Conservation (phyloP, 306 rosid genomes). For the Castanea crenata region DNA sequence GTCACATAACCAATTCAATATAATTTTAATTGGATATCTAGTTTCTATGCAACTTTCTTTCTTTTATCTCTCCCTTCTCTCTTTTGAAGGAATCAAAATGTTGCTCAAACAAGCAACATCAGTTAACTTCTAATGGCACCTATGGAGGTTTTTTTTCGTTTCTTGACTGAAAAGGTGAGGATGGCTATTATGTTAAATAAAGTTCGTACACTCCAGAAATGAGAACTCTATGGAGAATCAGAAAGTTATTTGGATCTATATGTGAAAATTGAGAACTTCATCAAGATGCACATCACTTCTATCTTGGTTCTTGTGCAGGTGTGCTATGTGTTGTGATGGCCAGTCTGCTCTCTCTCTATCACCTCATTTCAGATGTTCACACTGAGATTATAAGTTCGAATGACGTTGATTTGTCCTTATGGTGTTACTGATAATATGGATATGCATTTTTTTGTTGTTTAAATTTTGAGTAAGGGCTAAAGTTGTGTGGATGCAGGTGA, state of each 20-base stretch:
- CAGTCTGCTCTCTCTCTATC: constrained; percentile 65
- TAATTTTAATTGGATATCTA: constrained; percentile 29
- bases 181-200: constrained; percentile 33
- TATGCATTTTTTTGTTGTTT: too few relatives aligned
- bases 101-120: constrained; percentile 50
- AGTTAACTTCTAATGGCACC: constrained; percentile 42
- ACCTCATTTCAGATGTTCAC: constrained; percentile 74
- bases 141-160: constrained; percentile 39
- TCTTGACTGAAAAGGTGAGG: constrained; percentile 33
- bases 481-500: constrained; percentile 62
- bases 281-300: constrained; percentile 74
- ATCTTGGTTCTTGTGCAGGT: constrained; percentile 96
- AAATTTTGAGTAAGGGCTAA: too few relatives aligned
- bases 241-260: constrained; percentile 33
- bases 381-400: constrained; percentile 72
- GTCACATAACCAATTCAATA: constrained; percentile 14
- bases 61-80: constrained; percentile 44
- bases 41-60: constrained; percentile 33
- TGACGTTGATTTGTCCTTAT: constrained; percentile 44
- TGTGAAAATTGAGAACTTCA: constrained; percentile 32
- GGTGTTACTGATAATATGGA: too few relatives aligned
- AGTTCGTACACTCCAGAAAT: constrained; percentile 35
- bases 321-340: constrained; percentile 70
- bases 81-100: constrained; percentile 53
- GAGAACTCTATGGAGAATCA: constrained; percentile 34